Evolutionary conservation across 345 rosid species (phyloP).

Genomic region (Eucalyptus marginata): DNA sequence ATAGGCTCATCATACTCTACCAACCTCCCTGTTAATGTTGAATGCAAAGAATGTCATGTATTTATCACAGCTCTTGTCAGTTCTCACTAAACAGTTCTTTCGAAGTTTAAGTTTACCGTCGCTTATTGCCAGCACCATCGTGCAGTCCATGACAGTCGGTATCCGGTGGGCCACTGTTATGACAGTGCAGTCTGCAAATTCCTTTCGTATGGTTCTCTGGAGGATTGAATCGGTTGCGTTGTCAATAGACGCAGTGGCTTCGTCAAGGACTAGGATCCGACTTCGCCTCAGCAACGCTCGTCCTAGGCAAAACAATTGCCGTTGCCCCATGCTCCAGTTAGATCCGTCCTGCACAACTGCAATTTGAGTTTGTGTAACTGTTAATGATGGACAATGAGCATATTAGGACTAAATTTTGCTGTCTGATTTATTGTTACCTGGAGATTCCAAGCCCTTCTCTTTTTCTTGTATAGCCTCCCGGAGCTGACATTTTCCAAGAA

Average conservation of each 20-base stretch:
- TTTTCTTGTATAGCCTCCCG: conserved; percentile 15
- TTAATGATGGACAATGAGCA: background rate
- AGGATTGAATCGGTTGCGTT: conserved; percentile 39
- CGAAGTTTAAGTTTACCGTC: conserved; percentile 1
- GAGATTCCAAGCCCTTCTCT: conserved; percentile 13
- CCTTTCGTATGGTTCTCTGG: conserved; percentile 38
- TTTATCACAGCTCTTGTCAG: background rate
- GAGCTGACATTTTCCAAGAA: conserved; percentile 30
- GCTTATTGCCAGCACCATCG: conserved; percentile 42
- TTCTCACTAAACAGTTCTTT: background rate
- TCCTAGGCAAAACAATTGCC: conserved; percentile 56
- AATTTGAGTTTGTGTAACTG: background rate
- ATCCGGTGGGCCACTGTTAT: conserved; percentile 58
- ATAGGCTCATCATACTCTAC: conserved; percentile 8
- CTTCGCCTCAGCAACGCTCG: conserved; percentile 42
- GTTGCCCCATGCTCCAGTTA: conserved; percentile 62
- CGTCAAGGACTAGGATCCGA: conserved; percentile 44
- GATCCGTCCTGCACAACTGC: conserved; percentile 54
- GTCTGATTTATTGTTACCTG: conserved; percentile 3
- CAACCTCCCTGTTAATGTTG: background rate
- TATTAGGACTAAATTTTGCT: background rate
- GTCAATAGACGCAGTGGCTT: conserved; percentile 63
- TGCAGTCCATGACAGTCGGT: conserved; percentile 61
- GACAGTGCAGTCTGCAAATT: conserved; percentile 41
- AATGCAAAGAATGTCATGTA: background rate